phyloP scores from a whole-genome alignment of 2,329 filamentous ascomycete genomes.

The Ophiobolus disseminans region DNA sequence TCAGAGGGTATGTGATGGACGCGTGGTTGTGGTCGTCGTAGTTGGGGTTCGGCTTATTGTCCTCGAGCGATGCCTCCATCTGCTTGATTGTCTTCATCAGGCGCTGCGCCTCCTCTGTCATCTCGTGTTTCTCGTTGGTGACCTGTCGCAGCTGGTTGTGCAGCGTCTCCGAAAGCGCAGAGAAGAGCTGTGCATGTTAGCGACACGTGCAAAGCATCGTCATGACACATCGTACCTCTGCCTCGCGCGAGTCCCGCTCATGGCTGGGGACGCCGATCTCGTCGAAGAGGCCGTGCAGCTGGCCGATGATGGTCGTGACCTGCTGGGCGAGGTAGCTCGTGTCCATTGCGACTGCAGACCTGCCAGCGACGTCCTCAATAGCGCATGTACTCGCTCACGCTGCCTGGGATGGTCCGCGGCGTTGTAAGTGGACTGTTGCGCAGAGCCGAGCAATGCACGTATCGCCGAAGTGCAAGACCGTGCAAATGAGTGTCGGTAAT shows the following conservation, averaged over 20 bases:
- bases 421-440: constrained; percentile 7
- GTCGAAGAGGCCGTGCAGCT: constrained; percentile 93
- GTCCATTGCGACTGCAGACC: constrained; percentile 69
- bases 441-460: constrained; percentile 17
- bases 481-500: constrained; percentile 18
- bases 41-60: constrained; percentile 69
- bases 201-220: not conserved
- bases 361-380: constrained; percentile 40
- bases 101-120: constrained; percentile 87
- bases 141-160: constrained; percentile 88
- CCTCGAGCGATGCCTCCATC: constrained; percentile 90
- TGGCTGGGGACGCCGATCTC: constrained; percentile 95
- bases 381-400: constrained; percentile 38
- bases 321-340: constrained; percentile 92
- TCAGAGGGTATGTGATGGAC: constrained; percentile 82
- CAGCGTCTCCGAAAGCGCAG: constrained; percentile 87
- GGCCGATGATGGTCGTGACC: constrained; percentile 90
- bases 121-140: constrained; percentile 83
- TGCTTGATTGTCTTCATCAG: constrained; percentile 87
- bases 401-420: not conserved
- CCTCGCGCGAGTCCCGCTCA: constrained; percentile 88
- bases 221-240: constrained; percentile 69
- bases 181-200: constrained; percentile 72
- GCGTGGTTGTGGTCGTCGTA: constrained; percentile 74
- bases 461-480: constrained; percentile 3